A percentile compares a stretch with the other conserved stretches of the same genome.
phyloP scores from a whole-genome alignment of 805 yeast genomes.

The Jamesozyma lodderae region DNA sequence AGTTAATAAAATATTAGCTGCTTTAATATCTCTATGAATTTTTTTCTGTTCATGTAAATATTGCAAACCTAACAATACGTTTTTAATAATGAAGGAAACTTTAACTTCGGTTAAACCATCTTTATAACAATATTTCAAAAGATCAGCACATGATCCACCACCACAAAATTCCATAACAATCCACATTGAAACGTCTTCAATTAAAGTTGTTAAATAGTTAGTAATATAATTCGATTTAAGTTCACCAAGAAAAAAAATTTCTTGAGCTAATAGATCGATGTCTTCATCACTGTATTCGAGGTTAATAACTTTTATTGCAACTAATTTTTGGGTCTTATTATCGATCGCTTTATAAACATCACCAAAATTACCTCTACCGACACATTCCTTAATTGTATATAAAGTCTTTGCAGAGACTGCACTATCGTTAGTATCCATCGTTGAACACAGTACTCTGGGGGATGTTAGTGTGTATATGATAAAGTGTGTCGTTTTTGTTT shows the following conservation, averaged over 20 bases:
- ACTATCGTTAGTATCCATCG: no score
- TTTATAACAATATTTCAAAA: conserved; percentile 38
- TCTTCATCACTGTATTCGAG: conserved; percentile 75
- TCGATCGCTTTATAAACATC: conserved; percentile 64
- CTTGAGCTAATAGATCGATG: conserved; percentile 60
- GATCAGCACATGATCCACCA: conserved; percentile 83
- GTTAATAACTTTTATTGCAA: conserved; percentile 83
- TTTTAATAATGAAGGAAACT: conserved; percentile 53
- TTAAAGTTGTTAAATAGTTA: conserved; percentile 51
- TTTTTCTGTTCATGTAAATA: conserved; percentile 69
- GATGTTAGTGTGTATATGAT: no score
- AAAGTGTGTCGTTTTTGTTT: no score
- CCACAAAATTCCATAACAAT: conserved; percentile 94
- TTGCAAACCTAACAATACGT: conserved; percentile 58
- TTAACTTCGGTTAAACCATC: conserved; percentile 34
- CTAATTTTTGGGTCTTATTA: conserved; percentile 34
- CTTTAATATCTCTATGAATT: conserved; percentile 85
- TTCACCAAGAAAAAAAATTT: conserved; percentile 64
- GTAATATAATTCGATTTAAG: conserved; percentile 62
- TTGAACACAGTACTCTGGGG: no score
- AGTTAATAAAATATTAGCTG: conserved; percentile 78
- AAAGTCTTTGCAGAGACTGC: conserved; percentile 18
- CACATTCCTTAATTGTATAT: conserved; percentile 42
- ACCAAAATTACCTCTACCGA: conserved; percentile 82
- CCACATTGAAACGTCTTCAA: conserved; percentile 65